Evolutionary conservation across 768 basidiomycete genomes (phyloP).

Genomic region (Termitomyces sp.): DNA sequence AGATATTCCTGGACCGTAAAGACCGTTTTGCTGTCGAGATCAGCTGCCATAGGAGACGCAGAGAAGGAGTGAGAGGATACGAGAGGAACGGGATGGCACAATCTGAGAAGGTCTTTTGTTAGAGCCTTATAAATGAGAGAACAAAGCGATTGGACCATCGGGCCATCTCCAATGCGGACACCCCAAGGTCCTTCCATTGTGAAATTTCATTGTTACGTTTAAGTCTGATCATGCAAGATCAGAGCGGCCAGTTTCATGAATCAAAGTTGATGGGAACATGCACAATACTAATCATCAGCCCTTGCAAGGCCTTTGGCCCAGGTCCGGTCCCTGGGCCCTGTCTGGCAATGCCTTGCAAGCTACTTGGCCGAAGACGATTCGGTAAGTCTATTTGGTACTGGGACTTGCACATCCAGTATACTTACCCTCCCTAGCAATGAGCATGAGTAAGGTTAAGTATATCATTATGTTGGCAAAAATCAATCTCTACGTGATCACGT

Average conservation of each 20-base stretch:
- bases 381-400: not conserved
- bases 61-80: not conserved
- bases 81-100: not conserved
- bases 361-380: not conserved
- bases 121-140: not conserved
- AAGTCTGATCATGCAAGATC: not conserved
- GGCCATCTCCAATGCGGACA: not conserved
- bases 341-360: not conserved
- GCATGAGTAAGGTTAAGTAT: not conserved
- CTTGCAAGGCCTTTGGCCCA: not conserved
- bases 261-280: not conserved
- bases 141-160: not conserved
- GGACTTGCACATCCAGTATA: not conserved
- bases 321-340: not conserved
- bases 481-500: too few relatives aligned
- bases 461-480: too few relatives aligned
- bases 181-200: not conserved
- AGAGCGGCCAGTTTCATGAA: not conserved
- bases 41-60: not conserved
- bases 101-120: not conserved
- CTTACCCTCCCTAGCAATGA: not conserved
- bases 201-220: not conserved
- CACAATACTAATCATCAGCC: not conserved
- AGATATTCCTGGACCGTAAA: slow-evolving; percentile 12
- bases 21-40: not conserved